These are phyloP conservation scores for Lavandula angustifolia DNA, from an alignment of 257 asterid species.

Conservation along the genomic window DNA sequence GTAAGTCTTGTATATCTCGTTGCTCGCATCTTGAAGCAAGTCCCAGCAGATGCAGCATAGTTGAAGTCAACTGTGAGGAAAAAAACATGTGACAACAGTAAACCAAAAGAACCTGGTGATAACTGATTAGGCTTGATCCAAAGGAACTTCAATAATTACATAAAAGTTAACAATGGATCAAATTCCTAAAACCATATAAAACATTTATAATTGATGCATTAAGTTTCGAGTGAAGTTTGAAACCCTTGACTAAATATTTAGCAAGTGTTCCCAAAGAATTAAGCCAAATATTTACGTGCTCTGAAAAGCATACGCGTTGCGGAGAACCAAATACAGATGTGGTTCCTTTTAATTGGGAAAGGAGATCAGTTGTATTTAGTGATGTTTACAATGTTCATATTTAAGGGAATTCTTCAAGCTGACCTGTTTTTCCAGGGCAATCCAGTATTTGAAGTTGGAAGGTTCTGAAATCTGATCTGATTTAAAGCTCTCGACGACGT, in stretches of 20 bases:
- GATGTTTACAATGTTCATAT: conserved; percentile 4
- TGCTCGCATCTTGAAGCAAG: conserved; percentile 69
- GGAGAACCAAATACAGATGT: conserved; percentile 1
- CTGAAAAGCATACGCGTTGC: neutral
- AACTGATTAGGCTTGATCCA: no score
- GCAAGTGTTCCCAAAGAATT: neutral
- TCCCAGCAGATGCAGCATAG: conserved; percentile 83
- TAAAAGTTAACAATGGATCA: neutral
- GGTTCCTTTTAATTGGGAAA: no score
- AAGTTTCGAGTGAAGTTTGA: no score
- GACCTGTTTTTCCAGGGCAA: conserved; percentile 97
- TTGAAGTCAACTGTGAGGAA: conserved; percentile 76
- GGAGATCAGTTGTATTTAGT: neutral
- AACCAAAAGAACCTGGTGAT: conserved; percentile 1
- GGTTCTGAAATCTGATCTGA: conserved; percentile 72
- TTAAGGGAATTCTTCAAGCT: conserved; percentile 28
- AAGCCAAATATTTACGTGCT: neutral
- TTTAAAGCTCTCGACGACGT: conserved; percentile 72
- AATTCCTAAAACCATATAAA: neutral
- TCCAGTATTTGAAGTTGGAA: conserved; percentile 77
- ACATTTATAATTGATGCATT: neutral
- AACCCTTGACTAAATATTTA: neutral
- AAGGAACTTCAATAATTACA: no score
- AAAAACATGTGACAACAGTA: conserved; percentile 19
- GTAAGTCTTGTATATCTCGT: conserved; percentile 57